phyloP scores from a whole-genome alignment of 23 red algal species.

The Gracilaria caudata region DNA sequence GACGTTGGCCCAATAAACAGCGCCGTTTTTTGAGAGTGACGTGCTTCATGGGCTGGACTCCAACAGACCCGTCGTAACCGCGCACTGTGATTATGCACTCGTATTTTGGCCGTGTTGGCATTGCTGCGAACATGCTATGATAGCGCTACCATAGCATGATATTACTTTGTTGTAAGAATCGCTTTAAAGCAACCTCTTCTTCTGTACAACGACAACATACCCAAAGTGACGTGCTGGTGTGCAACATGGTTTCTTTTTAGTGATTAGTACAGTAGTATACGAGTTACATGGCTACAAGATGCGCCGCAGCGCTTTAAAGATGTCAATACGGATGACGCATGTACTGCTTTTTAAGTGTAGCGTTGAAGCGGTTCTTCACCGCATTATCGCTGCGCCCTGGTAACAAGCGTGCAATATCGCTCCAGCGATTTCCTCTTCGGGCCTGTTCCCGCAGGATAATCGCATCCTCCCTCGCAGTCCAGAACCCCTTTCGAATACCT shows the following conservation, averaged over 20 bases:
- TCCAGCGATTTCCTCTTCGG: constrained; percentile 81
- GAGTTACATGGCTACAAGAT: neutral
- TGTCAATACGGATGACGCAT: neutral
- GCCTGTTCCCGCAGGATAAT: constrained; percentile 62
- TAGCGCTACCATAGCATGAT: too few relatives aligned
- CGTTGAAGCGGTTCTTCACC: constrained; percentile 92
- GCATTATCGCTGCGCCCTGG: constrained; percentile 83
- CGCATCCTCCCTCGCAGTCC: constrained; percentile 72
- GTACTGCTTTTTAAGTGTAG: constrained; percentile 36
- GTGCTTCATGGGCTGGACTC: constrained; percentile 18
- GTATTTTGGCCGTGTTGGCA: neutral
- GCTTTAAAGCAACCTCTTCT: too few relatives aligned
- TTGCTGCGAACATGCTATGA: too few relatives aligned
- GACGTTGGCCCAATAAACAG: neutral
- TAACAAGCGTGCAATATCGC: constrained; percentile 56
- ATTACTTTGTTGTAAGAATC: too few relatives aligned
- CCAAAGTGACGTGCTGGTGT: neutral
- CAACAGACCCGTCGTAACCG: constrained; percentile 15
- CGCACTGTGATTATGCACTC: neutral
- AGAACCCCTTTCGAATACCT: constrained; percentile 43
- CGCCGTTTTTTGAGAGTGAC: constrained; percentile 5
- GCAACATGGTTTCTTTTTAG: neutral
- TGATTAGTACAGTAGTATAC: neutral
- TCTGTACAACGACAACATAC: too few relatives aligned
- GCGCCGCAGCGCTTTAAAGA: too few relatives aligned